These are phyloP conservation scores for Lanzia echinophila DNA, from an alignment of 2,329 filamentous ascomycete species.

Conservation along the genomic window DNA sequence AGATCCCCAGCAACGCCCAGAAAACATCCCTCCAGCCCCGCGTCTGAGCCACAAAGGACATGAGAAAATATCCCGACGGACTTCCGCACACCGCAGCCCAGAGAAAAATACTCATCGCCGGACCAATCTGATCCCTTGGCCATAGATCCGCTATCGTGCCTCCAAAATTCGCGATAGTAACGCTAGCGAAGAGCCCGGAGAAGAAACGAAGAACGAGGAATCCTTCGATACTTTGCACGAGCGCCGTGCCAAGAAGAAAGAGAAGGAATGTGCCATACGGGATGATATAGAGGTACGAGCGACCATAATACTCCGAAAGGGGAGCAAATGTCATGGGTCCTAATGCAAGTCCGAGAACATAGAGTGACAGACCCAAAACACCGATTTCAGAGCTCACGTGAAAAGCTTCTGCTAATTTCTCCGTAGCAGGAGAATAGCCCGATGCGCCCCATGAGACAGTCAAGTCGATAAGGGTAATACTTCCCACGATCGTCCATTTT, in stretches of 20 bases:
- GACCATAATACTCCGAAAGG: conserved; percentile 36
- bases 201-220: conserved; percentile 39
- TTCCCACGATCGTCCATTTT: conserved; percentile 31
- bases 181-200: conserved; percentile 38
- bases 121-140: conserved; percentile 20
- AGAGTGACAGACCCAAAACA: conserved; percentile 40
- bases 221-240: conserved; percentile 35
- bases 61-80: conserved; percentile 31
- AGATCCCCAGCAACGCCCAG: conserved; percentile 15
- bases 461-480: conserved; percentile 29
- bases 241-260: conserved; percentile 37
- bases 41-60: conserved; percentile 13
- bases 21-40: conserved; percentile 12
- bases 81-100: conserved; percentile 38
- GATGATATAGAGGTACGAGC: conserved; percentile 37
- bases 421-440: conserved; percentile 39
- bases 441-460: conserved; percentile 39
- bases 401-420: conserved; percentile 38
- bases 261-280: conserved; percentile 46
- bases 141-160: conserved; percentile 27
- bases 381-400: conserved; percentile 35
- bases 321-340: conserved; percentile 31
- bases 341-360: conserved; percentile 40
- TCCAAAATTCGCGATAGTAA: conserved; percentile 36
- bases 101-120: conserved; percentile 36